Conservation (phyloP, 768 basidiomycete genomes). For the Thelephora ganbajun region DNA sequence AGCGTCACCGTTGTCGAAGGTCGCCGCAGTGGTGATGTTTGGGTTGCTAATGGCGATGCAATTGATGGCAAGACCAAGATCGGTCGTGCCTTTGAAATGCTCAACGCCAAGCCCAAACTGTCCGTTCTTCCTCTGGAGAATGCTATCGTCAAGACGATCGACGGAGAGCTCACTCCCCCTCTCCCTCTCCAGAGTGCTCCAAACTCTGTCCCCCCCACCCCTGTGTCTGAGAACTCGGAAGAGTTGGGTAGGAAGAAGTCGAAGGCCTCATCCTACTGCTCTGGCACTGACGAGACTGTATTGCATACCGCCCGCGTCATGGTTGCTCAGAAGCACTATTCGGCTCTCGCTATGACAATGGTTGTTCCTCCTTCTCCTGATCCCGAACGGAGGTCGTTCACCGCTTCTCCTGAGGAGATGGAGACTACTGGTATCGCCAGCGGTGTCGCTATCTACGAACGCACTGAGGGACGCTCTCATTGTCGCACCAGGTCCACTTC, state of each 20-base stretch:
- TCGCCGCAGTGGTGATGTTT: slow-evolving; percentile 60
- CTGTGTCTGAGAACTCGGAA: slow-evolving; percentile 40
- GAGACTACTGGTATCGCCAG: slow-evolving; percentile 20
- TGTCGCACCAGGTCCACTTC: slow-evolving; percentile 49
- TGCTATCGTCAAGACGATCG: slow-evolving; percentile 18
- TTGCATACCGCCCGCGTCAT: slow-evolving; percentile 45
- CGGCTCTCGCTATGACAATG: slow-evolving; percentile 52
- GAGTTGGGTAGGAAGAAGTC: slow-evolving; percentile 44
- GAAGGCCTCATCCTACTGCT: slow-evolving; percentile 39
- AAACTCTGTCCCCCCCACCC: slow-evolving; percentile 34
- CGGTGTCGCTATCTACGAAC: slow-evolving; percentile 7
- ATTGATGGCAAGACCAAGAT: slow-evolving; percentile 50
- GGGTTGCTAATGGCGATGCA: slow-evolving; percentile 62
- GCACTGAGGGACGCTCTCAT: slow-evolving; percentile 20
- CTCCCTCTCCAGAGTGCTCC: slow-evolving; percentile 44
- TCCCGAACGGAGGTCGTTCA: slow-evolving; percentile 12
- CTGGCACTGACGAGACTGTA: slow-evolving; percentile 35
- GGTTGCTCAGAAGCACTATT: slow-evolving; percentile 64
- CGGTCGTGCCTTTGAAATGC: slow-evolving; percentile 47
- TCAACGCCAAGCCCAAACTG: slow-evolving; percentile 49
- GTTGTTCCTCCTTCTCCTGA: slow-evolving; percentile 37
- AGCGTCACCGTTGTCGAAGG: slow-evolving; percentile 54
- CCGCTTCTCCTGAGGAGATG: slow-evolving; percentile 18
- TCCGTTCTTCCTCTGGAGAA: slow-evolving; percentile 49
- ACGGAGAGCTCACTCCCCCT: slow-evolving; percentile 38